Percentiles rank a stretch among this genome's conserved stretches.
Evolutionary conservation across 2,329 filamentous ascomycete species (phyloP).

Genomic region (Paecilomyces sp.): DNA sequence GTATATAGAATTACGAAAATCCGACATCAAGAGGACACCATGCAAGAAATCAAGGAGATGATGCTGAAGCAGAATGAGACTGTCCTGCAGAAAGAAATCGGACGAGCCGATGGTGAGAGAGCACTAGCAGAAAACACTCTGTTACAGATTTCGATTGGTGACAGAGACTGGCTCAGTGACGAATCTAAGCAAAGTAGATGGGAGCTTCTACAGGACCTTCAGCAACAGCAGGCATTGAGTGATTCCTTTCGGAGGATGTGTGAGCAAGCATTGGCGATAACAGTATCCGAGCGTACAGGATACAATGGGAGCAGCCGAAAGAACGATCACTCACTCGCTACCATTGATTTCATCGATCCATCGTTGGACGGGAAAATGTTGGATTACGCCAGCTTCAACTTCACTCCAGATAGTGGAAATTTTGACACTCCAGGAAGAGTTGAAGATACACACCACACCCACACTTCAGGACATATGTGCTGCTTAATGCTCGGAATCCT

Average conservation of each 20-base stretch:
- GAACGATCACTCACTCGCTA: not conserved
- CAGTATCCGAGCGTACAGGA: not conserved
- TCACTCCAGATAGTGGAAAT: not conserved
- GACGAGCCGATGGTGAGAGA: not conserved
- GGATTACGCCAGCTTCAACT: not conserved
- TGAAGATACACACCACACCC: not conserved
- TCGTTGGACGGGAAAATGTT: not conserved
- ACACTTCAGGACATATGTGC: not conserved
- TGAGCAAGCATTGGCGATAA: slow-evolving; percentile 1
- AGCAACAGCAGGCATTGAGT: not conserved
- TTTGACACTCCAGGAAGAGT: not conserved
- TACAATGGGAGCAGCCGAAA: not conserved
- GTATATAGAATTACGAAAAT: not conserved
- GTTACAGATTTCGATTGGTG: not conserved
- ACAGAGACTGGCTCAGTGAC: not conserved
- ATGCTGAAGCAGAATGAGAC: not conserved
- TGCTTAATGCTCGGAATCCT: slow-evolving; percentile 1
- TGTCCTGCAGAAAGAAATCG: not conserved
- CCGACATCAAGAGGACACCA: not conserved
- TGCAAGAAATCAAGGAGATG: slow-evolving; percentile 1
- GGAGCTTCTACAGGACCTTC: slow-evolving; percentile 1
- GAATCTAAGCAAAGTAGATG: not conserved
- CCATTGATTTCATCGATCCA: not conserved
- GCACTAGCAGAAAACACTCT: not conserved
- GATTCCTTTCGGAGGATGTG: slow-evolving; percentile 1